Percentiles rank a stretch among this genome's conserved stretches.
Evolutionary conservation across 2,329 filamentous ascomycete species (phyloP).

Genomic region (Pyricularia grisea): DNA sequence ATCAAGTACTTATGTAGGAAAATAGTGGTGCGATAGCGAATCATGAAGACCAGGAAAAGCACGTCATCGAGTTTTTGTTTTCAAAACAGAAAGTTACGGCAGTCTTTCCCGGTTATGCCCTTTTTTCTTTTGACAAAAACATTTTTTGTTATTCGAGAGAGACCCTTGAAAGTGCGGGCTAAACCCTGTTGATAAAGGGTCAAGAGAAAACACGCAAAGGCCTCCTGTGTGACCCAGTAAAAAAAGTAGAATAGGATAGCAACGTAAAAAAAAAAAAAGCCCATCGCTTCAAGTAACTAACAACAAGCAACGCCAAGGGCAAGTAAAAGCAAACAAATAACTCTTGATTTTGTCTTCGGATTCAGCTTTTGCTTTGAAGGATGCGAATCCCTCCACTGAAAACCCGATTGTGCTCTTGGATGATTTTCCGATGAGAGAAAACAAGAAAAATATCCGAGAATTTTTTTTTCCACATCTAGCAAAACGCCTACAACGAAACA

Average conservation of each 20-base stretch:
- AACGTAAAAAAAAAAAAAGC: not conserved
- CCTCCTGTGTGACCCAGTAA: not conserved
- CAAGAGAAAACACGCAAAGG: not conserved
- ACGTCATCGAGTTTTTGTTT: not conserved
- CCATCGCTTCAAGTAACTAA: not conserved
- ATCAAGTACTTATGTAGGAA: not conserved
- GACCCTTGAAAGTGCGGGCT: not conserved
- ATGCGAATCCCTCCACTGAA: not conserved
- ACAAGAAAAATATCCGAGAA: not conserved
- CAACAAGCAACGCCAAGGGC: not conserved
- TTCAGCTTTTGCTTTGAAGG: not conserved
- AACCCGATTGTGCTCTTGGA: not conserved
- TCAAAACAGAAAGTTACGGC: not conserved
- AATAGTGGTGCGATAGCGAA: not conserved
- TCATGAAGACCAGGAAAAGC: not conserved
- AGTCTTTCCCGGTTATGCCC: not conserved
- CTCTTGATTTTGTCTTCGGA: not conserved
- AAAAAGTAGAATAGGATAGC: not conserved
- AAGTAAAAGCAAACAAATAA: not conserved
- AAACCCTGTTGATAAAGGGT: not conserved
- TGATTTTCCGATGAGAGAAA: not conserved
- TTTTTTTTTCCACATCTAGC: not conserved
- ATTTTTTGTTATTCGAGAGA: not conserved
- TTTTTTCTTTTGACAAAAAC: not conserved
- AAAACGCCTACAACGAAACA: not conserved